Evolutionary conservation across 2,329 filamentous ascomycete species (phyloP), one percentile per base, ranked within the genome.

Genomic region (Aureobasidium sp.): DNA sequence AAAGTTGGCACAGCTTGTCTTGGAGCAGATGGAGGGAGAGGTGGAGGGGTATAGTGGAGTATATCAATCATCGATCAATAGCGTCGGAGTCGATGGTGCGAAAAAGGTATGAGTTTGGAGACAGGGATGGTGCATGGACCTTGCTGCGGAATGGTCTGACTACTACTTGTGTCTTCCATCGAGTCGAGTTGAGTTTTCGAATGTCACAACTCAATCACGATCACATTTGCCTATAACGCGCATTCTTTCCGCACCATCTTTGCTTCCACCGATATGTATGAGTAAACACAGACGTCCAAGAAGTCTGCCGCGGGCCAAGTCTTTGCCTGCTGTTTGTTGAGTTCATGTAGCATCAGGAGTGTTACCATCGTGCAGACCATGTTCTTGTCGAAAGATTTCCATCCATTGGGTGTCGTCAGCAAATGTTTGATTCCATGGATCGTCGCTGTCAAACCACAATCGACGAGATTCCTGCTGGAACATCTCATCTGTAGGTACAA

Each of bases 371-470:
- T 51, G 15, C 9, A 80, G 70, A 4, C 77, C 77, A 53, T 79
- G 77, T 7, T 77, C 77, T 66, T 78, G 77, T 66, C 79, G 79
- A 71, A 80, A 80, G 3, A 62, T 62, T n/a, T 63, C 62, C 55
- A 63, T 52, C 56, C 62, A 63, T 37, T 51, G 41, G 5, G 56
- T 45, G 34, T 60, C 51, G 37, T 63, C 62, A 22, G 62, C 62
- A 17, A 63, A 53, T 0, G 62, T 60, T 34, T 63, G 62, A 15
- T 63, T 63, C 62, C 62, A 63, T 2, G 53, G 55, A 44, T 63
- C 62, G 22, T 63, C 62, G 14, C 57, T 59, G 31, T 60, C 62
- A 15, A 60, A 63, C 62, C 56, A 53, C 36, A 57, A 25, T 17
- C 62, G 62, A n/a, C 62, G 56, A 22, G 62, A 58, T 55, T 63